Conservation (phyloP, 2,329 filamentous ascomycete genomes). For the Grosmannia clavigera region DNA sequence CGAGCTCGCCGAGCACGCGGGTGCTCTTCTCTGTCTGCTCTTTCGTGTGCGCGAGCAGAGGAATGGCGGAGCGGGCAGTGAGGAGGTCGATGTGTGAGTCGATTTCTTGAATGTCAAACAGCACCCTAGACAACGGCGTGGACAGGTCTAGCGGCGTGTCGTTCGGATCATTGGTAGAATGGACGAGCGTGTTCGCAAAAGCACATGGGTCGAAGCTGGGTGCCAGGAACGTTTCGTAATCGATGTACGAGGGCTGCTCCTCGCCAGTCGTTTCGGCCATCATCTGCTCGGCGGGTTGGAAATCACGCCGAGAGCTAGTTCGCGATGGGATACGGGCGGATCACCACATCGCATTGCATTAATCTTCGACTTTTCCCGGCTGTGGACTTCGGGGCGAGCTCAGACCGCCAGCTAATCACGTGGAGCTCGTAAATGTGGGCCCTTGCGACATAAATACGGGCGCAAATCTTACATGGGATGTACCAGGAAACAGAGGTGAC, state of each 20-base stretch:
- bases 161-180: conserved; percentile 81
- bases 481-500: not conserved
- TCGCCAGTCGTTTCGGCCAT: conserved; percentile 22
- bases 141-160: conserved; percentile 87
- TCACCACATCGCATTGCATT: not conserved
- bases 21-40: conserved; percentile 61
- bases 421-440: not conserved
- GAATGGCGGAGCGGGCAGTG: conserved; percentile 71
- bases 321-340: not conserved
- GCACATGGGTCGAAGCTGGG: conserved; percentile 67
- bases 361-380: not conserved
- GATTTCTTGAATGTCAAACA: conserved; percentile 95
- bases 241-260: conserved; percentile 69
- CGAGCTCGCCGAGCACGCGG: conserved; percentile 62
- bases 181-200: conserved; percentile 83
- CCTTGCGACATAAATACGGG: not conserved
- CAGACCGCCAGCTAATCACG: not conserved
- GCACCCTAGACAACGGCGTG: conserved; percentile 80
- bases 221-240: conserved; percentile 84
- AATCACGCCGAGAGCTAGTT: not conserved
- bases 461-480: not conserved
- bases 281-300: not conserved
- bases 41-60: conserved; percentile 67
- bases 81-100: conserved; percentile 90
- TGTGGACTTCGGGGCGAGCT: not conserved